These are phyloP conservation scores for Apophysomyces variabilis DNA, from an alignment of 371 early-diverging fungal genomes.

Conservation along the genomic window DNA sequence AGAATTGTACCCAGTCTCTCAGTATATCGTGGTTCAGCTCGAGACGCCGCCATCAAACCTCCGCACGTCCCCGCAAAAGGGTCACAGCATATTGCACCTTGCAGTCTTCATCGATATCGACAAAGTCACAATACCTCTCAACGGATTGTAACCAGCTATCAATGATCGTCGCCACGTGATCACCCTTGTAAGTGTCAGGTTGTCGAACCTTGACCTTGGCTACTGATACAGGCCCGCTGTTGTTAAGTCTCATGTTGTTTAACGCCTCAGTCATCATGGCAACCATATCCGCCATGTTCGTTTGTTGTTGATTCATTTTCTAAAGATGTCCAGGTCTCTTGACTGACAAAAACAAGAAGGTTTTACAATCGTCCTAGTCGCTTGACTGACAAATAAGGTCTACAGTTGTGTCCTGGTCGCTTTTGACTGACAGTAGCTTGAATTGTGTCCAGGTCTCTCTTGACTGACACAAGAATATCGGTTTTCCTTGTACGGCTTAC, in stretches of 20 bases:
- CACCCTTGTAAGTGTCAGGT: neutral
- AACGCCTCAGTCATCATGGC: neutral
- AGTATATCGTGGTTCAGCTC: too few relatives aligned
- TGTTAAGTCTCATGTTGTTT: neutral
- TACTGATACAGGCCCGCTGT: neutral
- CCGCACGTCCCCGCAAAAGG: neutral
- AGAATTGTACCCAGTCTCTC: neutral
- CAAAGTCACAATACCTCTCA: neutral
- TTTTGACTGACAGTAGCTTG: neutral
- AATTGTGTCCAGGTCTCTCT: neutral
- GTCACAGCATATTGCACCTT: neutral
- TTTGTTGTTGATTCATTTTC: neutral
- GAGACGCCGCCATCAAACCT: neutral
- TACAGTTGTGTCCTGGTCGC: neutral
- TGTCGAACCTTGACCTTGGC: neutral
- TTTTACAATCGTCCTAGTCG: too few relatives aligned
- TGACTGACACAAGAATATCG: neutral
- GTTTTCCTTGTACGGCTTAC: neutral
- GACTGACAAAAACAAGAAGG: too few relatives aligned
- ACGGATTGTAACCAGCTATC: neutral
- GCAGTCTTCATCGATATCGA: neutral
- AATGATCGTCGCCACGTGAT: neutral
- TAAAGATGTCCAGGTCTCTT: neutral
- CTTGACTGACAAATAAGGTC: neutral
- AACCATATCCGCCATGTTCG: neutral